Conservation (phyloP, 805 yeast species). For the Saccharomycopsis babjevae region DNA sequence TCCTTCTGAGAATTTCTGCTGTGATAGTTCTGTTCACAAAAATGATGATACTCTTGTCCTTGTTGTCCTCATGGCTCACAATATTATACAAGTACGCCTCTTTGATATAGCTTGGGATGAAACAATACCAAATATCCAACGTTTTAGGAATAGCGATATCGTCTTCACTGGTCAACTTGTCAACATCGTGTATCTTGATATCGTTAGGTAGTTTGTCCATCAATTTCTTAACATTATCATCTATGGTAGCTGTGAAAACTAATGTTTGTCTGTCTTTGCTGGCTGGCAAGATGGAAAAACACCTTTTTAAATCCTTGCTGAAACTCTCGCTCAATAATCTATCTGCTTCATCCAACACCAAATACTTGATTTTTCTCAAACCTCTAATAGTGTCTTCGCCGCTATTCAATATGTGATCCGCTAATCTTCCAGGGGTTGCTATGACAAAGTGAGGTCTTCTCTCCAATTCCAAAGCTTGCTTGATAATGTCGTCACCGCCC, state of each 20-base stretch:
- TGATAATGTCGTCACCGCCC: conserved; percentile 92
- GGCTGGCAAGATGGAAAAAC: conserved; percentile 60
- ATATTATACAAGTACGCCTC: conserved; percentile 76
- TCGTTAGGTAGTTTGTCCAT: conserved; percentile 51
- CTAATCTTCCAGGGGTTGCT: conserved; percentile 95
- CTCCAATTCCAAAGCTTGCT: conserved; percentile 75
- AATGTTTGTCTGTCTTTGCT: conserved; percentile 69
- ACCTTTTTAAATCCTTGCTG: conserved; percentile 63
- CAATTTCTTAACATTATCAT: conserved; percentile 79
- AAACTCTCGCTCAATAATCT: conserved; percentile 76
- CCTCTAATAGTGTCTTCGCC: conserved; percentile 85
- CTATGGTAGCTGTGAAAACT: conserved; percentile 90
- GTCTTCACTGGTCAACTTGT: conserved; percentile 40
- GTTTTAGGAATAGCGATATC: conserved; percentile 74
- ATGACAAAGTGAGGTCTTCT: conserved; percentile 85
- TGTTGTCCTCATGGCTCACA: conserved; percentile 51
- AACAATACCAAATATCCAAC: conserved; percentile 51
- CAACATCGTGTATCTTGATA: conserved; percentile 64
- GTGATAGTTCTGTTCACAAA: conserved; percentile 87
- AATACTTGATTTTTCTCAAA: conserved; percentile 61
- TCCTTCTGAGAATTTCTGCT: conserved; percentile 78
- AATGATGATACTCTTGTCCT: conserved; percentile 63
- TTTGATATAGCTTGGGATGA: conserved; percentile 80
- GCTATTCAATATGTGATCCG: conserved; percentile 79
- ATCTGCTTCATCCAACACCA: conserved; percentile 96